A percentile compares a stretch with the other conserved stretches of the same genome.
Conservation (phyloP, 2,329 filamentous ascomycete genomes). For the Colletotrichum horii region DNA sequence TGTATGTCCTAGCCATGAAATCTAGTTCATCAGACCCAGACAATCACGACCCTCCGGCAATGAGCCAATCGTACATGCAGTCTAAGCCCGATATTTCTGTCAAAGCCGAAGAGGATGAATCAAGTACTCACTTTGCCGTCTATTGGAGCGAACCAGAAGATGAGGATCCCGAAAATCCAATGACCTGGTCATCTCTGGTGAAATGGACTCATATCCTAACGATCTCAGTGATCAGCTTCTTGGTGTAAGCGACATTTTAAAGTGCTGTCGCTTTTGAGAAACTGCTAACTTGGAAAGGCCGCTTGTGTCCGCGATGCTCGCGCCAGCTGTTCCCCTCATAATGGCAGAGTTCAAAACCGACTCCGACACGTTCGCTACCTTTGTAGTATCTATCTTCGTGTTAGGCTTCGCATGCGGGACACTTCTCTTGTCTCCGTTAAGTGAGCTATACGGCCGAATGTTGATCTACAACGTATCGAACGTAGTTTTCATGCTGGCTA, state of each 20-base stretch:
- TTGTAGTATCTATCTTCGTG: constrained; percentile 60
- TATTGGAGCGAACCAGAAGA: constrained; percentile 24
- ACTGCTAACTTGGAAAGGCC: not conserved
- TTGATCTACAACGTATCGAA: constrained; percentile 42
- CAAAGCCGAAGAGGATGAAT: not conserved
- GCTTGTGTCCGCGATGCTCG: constrained; percentile 59
- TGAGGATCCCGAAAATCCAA: constrained; percentile 53
- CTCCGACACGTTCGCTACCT: constrained; percentile 58
- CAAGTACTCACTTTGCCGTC: not conserved
- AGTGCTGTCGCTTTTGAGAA: constrained; percentile 39
- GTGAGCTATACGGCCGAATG: constrained; percentile 43
- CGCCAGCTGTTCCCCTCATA: constrained; percentile 67
- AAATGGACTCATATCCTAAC: constrained; percentile 51
- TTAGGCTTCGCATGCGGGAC: constrained; percentile 48
- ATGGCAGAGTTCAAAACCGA: constrained; percentile 64
- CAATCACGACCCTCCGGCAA: not conserved
- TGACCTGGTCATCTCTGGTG: constrained; percentile 51
- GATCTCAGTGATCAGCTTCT: constrained; percentile 47
- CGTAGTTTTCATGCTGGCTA: constrained; percentile 36
- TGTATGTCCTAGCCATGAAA: not conserved
- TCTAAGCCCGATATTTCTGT: not conserved
- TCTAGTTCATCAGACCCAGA: not conserved
- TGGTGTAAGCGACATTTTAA: constrained; percentile 41
- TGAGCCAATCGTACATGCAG: not conserved
- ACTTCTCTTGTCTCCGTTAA: constrained; percentile 45